Conservation (phyloP, 1,284 basidiomycete genomes). For the Pyrrhoderma noxium region DNA sequence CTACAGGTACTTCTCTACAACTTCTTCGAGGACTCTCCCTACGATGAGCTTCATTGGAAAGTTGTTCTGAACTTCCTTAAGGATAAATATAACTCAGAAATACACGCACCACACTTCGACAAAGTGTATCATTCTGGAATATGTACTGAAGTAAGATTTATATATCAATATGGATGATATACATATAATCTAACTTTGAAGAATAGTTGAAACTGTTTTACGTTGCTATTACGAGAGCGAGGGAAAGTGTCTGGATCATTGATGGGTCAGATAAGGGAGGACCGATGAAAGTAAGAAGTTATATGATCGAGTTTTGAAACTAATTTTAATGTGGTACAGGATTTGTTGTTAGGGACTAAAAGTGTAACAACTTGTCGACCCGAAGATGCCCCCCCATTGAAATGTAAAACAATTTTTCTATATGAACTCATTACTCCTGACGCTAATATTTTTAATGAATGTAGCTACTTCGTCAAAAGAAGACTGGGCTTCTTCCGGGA, state of each 20-base stretch:
- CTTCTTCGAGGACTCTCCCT: slow-evolving; percentile 59
- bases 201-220: slow-evolving; percentile 60
- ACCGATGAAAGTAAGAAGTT: slow-evolving; percentile 45
- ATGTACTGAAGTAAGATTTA: slow-evolving; percentile 44
- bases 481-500: slow-evolving; percentile 51
- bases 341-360: slow-evolving; percentile 38
- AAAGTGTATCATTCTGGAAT: slow-evolving; percentile 47
- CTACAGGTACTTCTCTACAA: slow-evolving; percentile 60
- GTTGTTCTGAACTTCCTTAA: slow-evolving; percentile 44
- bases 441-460: background rate
- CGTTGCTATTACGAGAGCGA: slow-evolving; percentile 62
- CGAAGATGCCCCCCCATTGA: slow-evolving; percentile 38
- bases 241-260: slow-evolving; percentile 60
- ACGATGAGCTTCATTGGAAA: slow-evolving; percentile 48
- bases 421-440: background rate
- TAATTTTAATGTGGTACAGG: too few species aligned
- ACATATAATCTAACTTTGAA: slow-evolving; percentile 3
- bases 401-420: slow-evolving; percentile 21
- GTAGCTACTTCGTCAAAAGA: slow-evolving; percentile 34
- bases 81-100: slow-evolving; percentile 17
- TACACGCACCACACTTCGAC: slow-evolving; percentile 43
- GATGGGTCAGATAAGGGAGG: slow-evolving; percentile 51
- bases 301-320: background rate
- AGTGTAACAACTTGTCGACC: slow-evolving; percentile 40
- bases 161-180: background rate